Conservation (phyloP, 805 yeast genomes). For the Metschnikowia reukaufii region DNA sequence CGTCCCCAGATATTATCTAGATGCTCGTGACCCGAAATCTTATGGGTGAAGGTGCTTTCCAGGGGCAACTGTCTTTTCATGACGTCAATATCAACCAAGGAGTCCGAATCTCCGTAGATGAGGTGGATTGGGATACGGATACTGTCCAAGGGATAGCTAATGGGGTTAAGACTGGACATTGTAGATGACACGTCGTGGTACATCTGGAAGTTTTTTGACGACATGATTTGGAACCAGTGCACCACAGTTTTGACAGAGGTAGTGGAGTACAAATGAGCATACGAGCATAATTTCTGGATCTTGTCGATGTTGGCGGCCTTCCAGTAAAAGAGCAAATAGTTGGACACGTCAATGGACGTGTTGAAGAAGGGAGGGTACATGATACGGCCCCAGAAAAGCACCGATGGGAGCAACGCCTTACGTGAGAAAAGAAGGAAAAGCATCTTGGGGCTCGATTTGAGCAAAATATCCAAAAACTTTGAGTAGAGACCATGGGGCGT, state of each 20-base stretch:
- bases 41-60: constrained; percentile 47
- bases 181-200: constrained; percentile 56
- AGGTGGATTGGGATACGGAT: constrained; percentile 66
- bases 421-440: constrained; percentile 73
- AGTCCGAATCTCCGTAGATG: constrained; percentile 77
- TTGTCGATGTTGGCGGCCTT: constrained; percentile 64
- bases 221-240: constrained; percentile 54
- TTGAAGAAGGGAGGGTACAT: constrained; percentile 77
- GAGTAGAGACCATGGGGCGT: constrained; percentile 85
- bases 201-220: constrained; percentile 68
- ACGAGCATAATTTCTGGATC: constrained; percentile 74
- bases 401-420: constrained; percentile 71
- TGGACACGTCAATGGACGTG: constrained; percentile 67
- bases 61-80: constrained; percentile 69
- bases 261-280: constrained; percentile 85
- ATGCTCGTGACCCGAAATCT: constrained; percentile 78
- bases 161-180: constrained; percentile 32
- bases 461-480: constrained; percentile 69
- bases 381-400: constrained; percentile 74
- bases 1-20: constrained; percentile 88
- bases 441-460: constrained; percentile 73
- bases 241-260: constrained; percentile 87
- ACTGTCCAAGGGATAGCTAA: constrained; percentile 40
- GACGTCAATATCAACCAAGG: constrained; percentile 80
- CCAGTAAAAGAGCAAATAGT: constrained; percentile 78